Percentiles rank a stretch among this genome's conserved stretches.
Evolutionary conservation across 768 basidiomycete species (phyloP).

Genomic region (Termitomyces sp.): DNA sequence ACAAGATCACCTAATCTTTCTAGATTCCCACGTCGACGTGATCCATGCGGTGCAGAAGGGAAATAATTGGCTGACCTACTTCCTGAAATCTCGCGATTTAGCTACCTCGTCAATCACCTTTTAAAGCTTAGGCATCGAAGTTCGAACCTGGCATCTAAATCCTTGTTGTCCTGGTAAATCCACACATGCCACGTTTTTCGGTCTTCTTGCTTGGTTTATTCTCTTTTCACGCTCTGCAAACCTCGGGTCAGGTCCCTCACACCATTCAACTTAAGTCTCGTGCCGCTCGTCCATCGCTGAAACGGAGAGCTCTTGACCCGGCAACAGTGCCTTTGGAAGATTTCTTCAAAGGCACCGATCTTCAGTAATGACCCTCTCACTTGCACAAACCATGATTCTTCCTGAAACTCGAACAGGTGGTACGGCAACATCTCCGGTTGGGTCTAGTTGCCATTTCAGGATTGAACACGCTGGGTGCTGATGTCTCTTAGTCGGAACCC

Average conservation of each 20-base stretch:
- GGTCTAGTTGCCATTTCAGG: neutral
- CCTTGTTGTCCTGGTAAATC: neutral
- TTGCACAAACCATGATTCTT: constrained; percentile 1
- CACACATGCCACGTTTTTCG: neutral
- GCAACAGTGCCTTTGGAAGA: constrained; percentile 40
- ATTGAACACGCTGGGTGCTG: neutral
- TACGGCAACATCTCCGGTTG: constrained; percentile 44
- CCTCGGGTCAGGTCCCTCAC: constrained; percentile 10
- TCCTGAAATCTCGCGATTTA: neutral
- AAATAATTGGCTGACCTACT: too few species aligned
- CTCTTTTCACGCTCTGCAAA: constrained; percentile 2
- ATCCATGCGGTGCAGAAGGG: too few species aligned
- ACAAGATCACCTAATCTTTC: too few species aligned
- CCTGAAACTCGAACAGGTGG: constrained; percentile 29
- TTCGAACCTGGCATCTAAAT: neutral
- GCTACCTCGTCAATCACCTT: neutral
- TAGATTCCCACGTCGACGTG: too few species aligned
- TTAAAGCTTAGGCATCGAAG: neutral
- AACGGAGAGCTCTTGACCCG: constrained; percentile 31
- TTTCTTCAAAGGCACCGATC: constrained; percentile 51
- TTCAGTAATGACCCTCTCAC: constrained; percentile 34
- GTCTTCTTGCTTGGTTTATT: neutral
- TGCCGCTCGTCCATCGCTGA: constrained; percentile 13
- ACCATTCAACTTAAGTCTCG: constrained; percentile 21
- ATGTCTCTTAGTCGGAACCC: constrained; percentile 38